These are phyloP conservation scores for Suillus alpinus DNA, from an alignment of 768 basidiomycete species.

Conservation along the genomic window DNA sequence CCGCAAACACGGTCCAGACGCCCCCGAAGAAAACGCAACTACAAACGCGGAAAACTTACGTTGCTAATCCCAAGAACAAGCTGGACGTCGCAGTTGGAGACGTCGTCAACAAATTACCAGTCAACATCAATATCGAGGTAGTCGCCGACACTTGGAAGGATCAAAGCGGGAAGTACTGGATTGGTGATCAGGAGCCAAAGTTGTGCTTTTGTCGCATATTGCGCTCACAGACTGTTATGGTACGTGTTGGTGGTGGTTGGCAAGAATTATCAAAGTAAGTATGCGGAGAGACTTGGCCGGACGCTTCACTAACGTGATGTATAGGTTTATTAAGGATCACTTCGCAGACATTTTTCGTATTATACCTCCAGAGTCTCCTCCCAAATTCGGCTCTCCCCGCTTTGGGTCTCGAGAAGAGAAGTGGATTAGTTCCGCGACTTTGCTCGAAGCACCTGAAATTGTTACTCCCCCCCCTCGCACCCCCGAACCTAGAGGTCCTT, in stretches of 20 bases:
- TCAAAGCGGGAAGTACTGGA: conserved; percentile 95
- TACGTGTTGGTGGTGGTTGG: conserved; percentile 95
- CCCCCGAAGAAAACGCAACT: conserved; percentile 41
- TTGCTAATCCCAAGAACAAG: conserved; percentile 87
- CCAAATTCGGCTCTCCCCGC: conserved; percentile 40
- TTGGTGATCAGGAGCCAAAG: conserved; percentile 86
- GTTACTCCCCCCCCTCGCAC: conserved; percentile 48
- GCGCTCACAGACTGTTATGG: conserved; percentile 92
- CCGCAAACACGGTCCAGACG: conserved; percentile 41
- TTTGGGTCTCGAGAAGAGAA: conserved; percentile 57
- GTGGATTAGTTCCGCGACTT: conserved; percentile 80
- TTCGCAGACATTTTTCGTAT: conserved; percentile 82
- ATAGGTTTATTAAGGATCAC: conserved; percentile 82
- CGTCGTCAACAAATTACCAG: conserved; percentile 85
- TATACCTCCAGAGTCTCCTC: conserved; percentile 59
- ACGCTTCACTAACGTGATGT: conserved; percentile 10
- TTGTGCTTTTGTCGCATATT: conserved; percentile 91
- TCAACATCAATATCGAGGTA: conserved; percentile 79
- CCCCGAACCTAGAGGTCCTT: conserved; percentile 60
- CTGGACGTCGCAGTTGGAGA: conserved; percentile 91
- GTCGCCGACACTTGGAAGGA: conserved; percentile 87
- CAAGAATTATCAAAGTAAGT: conserved; percentile 84
- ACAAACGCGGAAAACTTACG: conserved; percentile 62
- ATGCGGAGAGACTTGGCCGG: not conserved
- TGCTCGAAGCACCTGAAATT: conserved; percentile 55